Evolutionary conservation across 192 early-diverging fungal species (phyloP).

Genomic region (Backusella macrospora): DNA sequence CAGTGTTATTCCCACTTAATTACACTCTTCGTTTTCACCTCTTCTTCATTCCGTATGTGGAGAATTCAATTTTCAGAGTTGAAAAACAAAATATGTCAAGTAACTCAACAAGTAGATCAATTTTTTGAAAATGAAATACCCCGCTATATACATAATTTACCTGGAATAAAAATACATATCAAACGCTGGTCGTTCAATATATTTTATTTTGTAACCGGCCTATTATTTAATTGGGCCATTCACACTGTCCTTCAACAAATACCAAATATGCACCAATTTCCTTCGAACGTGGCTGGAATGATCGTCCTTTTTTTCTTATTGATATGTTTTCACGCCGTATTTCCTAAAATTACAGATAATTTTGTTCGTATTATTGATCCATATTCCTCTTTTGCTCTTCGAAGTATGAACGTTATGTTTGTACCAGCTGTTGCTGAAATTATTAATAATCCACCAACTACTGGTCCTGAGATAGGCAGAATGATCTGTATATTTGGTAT

Average conservation of each 20-base stretch:
- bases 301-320: conserved; percentile 15
- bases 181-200: conserved; percentile 5
- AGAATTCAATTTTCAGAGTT: background rate
- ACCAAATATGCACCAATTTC: conserved; percentile 13
- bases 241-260: conserved; percentile 11
- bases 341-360: background rate
- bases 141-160: background rate
- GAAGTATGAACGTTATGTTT: conserved; percentile 30
- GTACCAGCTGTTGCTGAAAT: conserved; percentile 18
- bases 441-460: conserved; percentile 17
- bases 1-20: background rate
- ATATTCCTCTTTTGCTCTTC: conserved; percentile 16
- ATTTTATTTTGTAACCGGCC: background rate
- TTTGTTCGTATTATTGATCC: conserved; percentile 4
- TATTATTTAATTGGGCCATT: conserved; percentile 11
- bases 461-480: background rate
- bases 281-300: conserved; percentile 20
- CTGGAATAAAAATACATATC: background rate
- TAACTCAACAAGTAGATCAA: background rate
- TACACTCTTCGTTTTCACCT: background rate
- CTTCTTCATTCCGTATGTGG: background rate
- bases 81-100: background rate
- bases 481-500: conserved; percentile 6
- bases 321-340: background rate
- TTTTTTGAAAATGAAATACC: background rate